phyloP scores from a whole-genome alignment of 2,329 filamentous ascomycete species.

The Rugonectria rugulosa region DNA sequence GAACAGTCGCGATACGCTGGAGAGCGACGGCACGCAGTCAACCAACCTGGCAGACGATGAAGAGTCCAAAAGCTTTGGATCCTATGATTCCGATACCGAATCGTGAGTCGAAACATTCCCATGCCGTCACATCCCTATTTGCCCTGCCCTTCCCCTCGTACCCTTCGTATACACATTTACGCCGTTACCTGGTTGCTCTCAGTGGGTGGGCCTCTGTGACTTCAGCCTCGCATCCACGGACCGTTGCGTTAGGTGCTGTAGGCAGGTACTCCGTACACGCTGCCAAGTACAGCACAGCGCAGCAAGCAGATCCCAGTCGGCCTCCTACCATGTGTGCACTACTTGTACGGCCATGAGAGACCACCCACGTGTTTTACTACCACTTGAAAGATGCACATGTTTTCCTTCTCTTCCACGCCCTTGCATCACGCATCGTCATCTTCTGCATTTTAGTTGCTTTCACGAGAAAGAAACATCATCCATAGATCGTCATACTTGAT shows the following conservation, averaged over 20 bases:
- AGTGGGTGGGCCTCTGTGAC: conserved; percentile 11
- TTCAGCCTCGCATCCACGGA: conserved; percentile 27
- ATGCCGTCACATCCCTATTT: background rate
- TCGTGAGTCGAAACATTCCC: conserved; percentile 27
- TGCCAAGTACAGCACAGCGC: conserved; percentile 1
- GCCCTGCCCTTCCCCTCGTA: conserved; percentile 12
- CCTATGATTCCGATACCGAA: conserved; percentile 46
- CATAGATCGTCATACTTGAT: background rate
- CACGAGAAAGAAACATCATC: background rate
- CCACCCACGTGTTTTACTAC: conserved; percentile 10
- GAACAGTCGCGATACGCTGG: conserved; percentile 50
- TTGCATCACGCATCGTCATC: conserved; percentile 7
- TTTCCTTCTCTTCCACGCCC: conserved; percentile 20
- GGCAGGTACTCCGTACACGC: conserved; percentile 15
- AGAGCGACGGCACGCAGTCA: conserved; percentile 43
- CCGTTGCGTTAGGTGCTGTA: too few species aligned
- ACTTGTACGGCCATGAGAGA: background rate
- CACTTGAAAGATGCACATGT: background rate
- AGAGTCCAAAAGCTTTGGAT: conserved; percentile 43
- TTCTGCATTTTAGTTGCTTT: background rate
- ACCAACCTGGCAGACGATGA: conserved; percentile 44
- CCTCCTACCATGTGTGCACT: conserved; percentile 3
- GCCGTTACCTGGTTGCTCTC: background rate
- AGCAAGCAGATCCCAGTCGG: conserved; percentile 18
- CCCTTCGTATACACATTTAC: background rate